Evolutionary conservation across 2,329 filamentous ascomycete genomes (phyloP).

Genomic region (Cladorrhinum sp.): DNA sequence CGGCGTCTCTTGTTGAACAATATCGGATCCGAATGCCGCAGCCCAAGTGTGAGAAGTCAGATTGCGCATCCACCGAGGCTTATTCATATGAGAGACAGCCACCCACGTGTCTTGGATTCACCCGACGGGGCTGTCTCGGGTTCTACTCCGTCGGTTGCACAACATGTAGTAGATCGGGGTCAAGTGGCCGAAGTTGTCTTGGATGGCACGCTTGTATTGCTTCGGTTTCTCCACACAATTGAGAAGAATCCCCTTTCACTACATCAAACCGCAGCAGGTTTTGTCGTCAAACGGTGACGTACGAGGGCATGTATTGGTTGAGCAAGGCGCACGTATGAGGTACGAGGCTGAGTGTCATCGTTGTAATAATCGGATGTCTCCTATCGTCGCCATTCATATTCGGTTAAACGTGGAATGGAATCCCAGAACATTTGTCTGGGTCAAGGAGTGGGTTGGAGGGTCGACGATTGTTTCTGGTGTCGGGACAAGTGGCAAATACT

Average conservation of each 20-base stretch:
- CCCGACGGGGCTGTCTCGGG: not conserved
- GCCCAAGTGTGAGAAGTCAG: not conserved
- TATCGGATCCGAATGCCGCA: not conserved
- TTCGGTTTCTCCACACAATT: not conserved
- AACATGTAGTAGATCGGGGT: not conserved
- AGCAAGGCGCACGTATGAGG: not conserved
- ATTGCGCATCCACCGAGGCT: too few relatives aligned
- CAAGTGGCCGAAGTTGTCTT: not conserved
- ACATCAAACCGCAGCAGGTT: not conserved
- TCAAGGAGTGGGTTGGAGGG: not conserved
- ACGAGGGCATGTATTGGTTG: not conserved
- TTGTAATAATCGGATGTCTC: not conserved
- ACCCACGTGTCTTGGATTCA: not conserved
- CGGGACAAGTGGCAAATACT: not conserved
- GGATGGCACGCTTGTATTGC: too few relatives aligned
- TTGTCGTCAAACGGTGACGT: not conserved
- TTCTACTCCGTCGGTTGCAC: not conserved
- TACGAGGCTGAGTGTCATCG: not conserved
- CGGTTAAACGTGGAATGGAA: not conserved
- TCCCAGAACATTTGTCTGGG: not conserved
- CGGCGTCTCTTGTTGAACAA: constrained; percentile 7
- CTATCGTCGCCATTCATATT: not conserved
- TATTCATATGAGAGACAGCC: not conserved
- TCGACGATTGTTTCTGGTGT: not conserved
- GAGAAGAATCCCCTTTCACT: not conserved